Evolutionary conservation across 2,329 filamentous ascomycete genomes (phyloP), one percentile per base, ranked within the genome.

Genomic region (Fusarium compactum): DNA sequence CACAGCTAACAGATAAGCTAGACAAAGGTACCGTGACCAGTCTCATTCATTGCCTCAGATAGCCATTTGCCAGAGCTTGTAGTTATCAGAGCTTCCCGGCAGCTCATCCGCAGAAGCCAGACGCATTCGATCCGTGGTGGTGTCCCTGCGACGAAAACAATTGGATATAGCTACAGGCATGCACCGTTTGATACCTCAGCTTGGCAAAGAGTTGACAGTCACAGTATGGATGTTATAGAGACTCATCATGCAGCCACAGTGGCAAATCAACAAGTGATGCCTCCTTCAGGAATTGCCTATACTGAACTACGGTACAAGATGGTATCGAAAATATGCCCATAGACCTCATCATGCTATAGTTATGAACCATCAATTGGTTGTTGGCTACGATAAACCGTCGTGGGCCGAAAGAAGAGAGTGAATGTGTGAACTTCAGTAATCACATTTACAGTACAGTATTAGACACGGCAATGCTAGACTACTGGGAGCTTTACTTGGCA

Each of bases 11-110:
- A 56, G 58, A 53, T 58, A 59, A 69, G 61, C 65, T 66, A 54
- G 48, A 44, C 54, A 64, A 51, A 69, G 67, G 59, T 71, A 71
- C 63, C 67, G 59, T 70, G 68, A 69, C 68, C 59, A 65, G 38
- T 55, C 34, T 55, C 24, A 20, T 38, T 70, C 45, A 40, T 55
- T 45, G 40, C 44, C 56, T 44, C 41, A 47, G 25, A 41, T 44
- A 46, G 30, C 45, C 40, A 70, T 67, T 70, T 67, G 67, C 43
- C 41, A 56, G 51, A 34, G 45, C 24, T 18, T 20, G 29, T 43
- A n/a, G 41, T 27, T 53, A 58, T 53, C 63, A 56, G n/a, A 64
- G 45, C 63, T 67, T 46, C 38, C 34, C 58, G 58, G 50, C 29
- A 58, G 52, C 51, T 47, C 44, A 29, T 46, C 48, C 41, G 30